Evolutionary conservation across 1,284 basidiomycete species (phyloP).

Genomic region (Erythrobasidium hasegawianum): DNA sequence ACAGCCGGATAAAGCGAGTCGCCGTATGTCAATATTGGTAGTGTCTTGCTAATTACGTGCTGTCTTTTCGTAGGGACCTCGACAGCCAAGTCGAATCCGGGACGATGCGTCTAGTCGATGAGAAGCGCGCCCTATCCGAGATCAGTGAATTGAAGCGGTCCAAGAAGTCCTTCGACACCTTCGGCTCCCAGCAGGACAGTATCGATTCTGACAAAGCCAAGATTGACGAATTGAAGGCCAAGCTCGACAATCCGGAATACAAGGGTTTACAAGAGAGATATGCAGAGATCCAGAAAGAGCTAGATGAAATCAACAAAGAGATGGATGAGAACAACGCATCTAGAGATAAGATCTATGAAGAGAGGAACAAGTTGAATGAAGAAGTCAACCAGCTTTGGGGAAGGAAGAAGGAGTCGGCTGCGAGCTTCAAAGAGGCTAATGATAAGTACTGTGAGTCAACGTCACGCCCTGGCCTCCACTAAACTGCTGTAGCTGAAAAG

Average conservation of each 20-base stretch:
- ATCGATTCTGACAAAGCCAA: slow-evolving; percentile 75
- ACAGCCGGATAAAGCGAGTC: slow-evolving; percentile 31
- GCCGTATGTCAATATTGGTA: not conserved
- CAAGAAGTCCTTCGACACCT: slow-evolving; percentile 67
- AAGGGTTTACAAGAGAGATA: slow-evolving; percentile 78
- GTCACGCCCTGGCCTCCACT: too few species aligned
- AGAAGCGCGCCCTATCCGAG: slow-evolving; percentile 89
- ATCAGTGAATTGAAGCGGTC: slow-evolving; percentile 67
- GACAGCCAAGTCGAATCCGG: slow-evolving; percentile 90
- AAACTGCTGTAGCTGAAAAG: too few species aligned
- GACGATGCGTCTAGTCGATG: slow-evolving; percentile 86
- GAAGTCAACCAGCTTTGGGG: slow-evolving; percentile 64
- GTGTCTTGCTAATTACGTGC: slow-evolving; percentile 3
- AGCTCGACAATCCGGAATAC: slow-evolving; percentile 86
- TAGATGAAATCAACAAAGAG: slow-evolving; percentile 80
- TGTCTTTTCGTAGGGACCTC: slow-evolving; percentile 57
- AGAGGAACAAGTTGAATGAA: slow-evolving; percentile 70
- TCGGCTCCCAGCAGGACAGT: slow-evolving; percentile 70
- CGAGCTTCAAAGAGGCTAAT: slow-evolving; percentile 71
- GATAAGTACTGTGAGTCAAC: slow-evolving; percentile 57
- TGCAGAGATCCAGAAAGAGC: slow-evolving; percentile 76
- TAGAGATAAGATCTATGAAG: slow-evolving; percentile 79
- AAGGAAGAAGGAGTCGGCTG: slow-evolving; percentile 70
- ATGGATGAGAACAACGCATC: slow-evolving; percentile 78
- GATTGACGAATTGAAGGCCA: slow-evolving; percentile 74